Evolutionary conservation across 306 rosid species (phyloP).

Genomic region (Astragalus membranaceus): DNA sequence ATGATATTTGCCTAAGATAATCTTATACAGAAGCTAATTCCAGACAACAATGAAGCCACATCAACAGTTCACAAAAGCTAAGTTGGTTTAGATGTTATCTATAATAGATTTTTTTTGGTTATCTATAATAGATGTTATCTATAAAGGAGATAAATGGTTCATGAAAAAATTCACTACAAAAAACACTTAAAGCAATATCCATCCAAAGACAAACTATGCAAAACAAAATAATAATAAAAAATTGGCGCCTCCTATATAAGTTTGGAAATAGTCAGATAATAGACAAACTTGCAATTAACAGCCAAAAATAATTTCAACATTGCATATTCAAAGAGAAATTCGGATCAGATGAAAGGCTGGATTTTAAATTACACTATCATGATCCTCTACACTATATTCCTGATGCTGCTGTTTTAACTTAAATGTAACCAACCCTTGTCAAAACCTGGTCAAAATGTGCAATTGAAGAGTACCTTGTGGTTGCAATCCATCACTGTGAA

Average conservation of each 20-base stretch:
- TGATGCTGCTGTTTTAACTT: constrained; percentile 6
- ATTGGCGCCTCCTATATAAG: neutral
- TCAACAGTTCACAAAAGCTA: neutral
- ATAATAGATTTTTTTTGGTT: too few species aligned
- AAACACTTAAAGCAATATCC: neutral
- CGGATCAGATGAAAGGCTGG: neutral
- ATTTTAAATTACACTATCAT: constrained; percentile 12
- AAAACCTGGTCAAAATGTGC: constrained; percentile 2
- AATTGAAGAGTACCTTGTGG: neutral
- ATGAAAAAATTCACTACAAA: neutral
- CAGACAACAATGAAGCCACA: neutral
- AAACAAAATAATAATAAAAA: neutral
- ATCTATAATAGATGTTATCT: neutral
- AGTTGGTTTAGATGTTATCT: neutral
- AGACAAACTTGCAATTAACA: neutral
- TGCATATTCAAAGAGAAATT: neutral
- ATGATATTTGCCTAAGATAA: too few species aligned
- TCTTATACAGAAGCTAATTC: too few species aligned
- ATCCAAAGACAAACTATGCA: neutral
- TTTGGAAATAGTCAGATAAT: neutral
- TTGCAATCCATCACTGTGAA: constrained; percentile 6
- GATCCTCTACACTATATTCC: constrained; percentile 19
- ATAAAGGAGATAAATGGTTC: neutral
- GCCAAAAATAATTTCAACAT: neutral
- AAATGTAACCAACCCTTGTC: constrained; percentile 8